phyloP scores from a whole-genome alignment of 2,329 filamentous ascomycete genomes.

The Didymella arachidicola region DNA sequence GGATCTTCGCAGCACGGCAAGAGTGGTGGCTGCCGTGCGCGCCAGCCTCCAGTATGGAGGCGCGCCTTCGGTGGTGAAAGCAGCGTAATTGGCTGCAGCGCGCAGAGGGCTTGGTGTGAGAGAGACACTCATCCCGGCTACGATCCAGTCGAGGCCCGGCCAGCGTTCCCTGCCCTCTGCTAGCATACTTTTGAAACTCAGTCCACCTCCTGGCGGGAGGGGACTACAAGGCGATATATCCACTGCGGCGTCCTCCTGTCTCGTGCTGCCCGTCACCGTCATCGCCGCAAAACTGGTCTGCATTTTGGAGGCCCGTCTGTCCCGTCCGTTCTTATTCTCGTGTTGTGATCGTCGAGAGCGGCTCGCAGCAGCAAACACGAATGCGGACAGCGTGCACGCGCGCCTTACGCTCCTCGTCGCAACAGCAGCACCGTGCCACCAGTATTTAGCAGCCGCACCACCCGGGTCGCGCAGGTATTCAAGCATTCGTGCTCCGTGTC shows the following conservation, averaged over 20 bases:
- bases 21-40: constrained; percentile 15
- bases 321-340: constrained; percentile 8
- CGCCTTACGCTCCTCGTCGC: constrained; percentile 8
- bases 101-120: constrained; percentile 2
- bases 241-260: constrained; percentile 20
- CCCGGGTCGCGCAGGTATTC: constrained; percentile 1
- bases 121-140: constrained; percentile 1
- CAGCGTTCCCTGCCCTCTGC: constrained; percentile 7
- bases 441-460: constrained; percentile 1
- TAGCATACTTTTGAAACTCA: constrained; percentile 23
- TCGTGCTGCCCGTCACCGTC: constrained; percentile 16
- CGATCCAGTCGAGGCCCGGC: constrained; percentile 16
- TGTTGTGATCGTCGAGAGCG: background rate
- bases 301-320: constrained; percentile 2
- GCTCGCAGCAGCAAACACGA: constrained; percentile 4
- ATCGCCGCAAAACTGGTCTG: constrained; percentile 8
- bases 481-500: constrained; percentile 4
- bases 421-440: constrained; percentile 9
- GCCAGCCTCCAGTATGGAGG: background rate
- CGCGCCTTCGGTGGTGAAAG: background rate
- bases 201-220: constrained; percentile 23
- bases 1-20: constrained; percentile 5
- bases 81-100: constrained; percentile 8
- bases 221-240: constrained; percentile 17
- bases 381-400: constrained; percentile 20